phyloP scores from a whole-genome alignment of 495 filamentous ascomycete species.

The Immersiella caudata region DNA sequence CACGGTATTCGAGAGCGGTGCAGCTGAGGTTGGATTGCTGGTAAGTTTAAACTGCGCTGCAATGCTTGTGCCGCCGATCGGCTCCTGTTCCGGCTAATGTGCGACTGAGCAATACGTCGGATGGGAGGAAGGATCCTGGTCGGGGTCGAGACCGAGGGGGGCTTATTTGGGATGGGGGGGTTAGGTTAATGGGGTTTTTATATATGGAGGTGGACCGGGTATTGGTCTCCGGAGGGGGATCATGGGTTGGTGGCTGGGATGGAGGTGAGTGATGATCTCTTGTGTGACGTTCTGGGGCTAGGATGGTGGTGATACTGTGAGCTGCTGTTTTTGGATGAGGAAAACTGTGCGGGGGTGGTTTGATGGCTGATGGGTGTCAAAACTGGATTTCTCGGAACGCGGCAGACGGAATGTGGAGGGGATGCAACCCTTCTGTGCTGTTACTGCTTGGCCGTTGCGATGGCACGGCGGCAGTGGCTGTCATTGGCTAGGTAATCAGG shows the following conservation, averaged over 20 bases:
- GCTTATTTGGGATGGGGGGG: not conserved
- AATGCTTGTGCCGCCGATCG: not conserved
- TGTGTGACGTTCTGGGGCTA: not conserved
- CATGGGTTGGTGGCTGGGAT: not conserved
- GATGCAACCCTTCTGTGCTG: too few species aligned
- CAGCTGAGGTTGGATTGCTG: slow-evolving; percentile 13
- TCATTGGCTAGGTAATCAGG: too few species aligned
- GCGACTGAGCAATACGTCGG: not conserved
- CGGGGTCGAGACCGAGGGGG: not conserved
- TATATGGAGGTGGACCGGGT: not conserved
- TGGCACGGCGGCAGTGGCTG: too few species aligned
- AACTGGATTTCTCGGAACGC: not conserved
- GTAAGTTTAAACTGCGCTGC: too few species aligned
- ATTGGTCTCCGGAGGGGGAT: not conserved
- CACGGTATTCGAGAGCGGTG: not conserved
- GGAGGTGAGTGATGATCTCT: not conserved
- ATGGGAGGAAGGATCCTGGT: not conserved
- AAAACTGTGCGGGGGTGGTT: not conserved
- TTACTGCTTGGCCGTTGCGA: too few species aligned
- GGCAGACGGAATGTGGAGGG: not conserved
- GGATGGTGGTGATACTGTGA: not conserved
- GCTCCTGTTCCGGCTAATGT: slow-evolving; percentile 5
- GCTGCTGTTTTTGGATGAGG: not conserved
- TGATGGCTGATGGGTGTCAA: not conserved
- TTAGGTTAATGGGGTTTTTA: not conserved